Percentiles rank a stretch among this genome's conserved stretches.
These are phyloP conservation scores for Cercospora beticola DNA, from an alignment of 2,329 filamentous ascomycete genomes.

Conservation along the genomic window DNA sequence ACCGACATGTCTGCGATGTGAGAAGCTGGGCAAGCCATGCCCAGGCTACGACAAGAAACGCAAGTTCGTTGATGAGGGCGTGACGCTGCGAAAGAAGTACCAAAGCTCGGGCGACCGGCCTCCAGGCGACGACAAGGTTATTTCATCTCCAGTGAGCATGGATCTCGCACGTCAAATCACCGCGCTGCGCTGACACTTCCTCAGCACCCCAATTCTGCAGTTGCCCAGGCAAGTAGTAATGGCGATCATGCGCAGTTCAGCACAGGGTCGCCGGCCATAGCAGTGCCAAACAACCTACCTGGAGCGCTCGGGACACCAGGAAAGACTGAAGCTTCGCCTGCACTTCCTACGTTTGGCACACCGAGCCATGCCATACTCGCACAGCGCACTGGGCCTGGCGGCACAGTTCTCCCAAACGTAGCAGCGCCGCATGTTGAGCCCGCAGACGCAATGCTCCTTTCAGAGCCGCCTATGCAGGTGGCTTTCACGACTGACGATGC, in stretches of 20 bases:
- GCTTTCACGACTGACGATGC: conserved; percentile 21
- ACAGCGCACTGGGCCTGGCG: not conserved
- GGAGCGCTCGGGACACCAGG: not conserved
- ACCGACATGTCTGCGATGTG: conserved; percentile 36
- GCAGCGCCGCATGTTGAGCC: conserved; percentile 13
- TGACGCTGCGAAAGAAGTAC: conserved; percentile 36
- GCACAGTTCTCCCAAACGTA: not conserved
- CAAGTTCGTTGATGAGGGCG: conserved; percentile 39
- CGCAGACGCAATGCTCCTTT: conserved; percentile 19
- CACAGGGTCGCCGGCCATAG: conserved; percentile 2
- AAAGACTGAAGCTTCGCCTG: not conserved
- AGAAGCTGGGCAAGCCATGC: conserved; percentile 39
- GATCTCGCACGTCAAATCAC: not conserved
- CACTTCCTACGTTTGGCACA: not conserved
- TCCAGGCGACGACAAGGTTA: conserved; percentile 16
- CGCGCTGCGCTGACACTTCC: not conserved
- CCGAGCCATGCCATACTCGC: not conserved
- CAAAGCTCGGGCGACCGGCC: conserved; percentile 23
- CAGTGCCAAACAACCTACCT: not conserved
- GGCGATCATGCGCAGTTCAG: not conserved
- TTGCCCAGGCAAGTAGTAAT: not conserved
- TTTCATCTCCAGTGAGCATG: conserved; percentile 4
- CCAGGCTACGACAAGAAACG: conserved; percentile 40
- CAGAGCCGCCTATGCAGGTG: conserved; percentile 19
- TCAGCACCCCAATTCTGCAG: not conserved